Percentiles rank a stretch among this genome's conserved stretches.
These are phyloP conservation scores for Trichosporon sp. DNA, from an alignment of 1,284 basidiomycete genomes.

Conservation along the genomic window DNA sequence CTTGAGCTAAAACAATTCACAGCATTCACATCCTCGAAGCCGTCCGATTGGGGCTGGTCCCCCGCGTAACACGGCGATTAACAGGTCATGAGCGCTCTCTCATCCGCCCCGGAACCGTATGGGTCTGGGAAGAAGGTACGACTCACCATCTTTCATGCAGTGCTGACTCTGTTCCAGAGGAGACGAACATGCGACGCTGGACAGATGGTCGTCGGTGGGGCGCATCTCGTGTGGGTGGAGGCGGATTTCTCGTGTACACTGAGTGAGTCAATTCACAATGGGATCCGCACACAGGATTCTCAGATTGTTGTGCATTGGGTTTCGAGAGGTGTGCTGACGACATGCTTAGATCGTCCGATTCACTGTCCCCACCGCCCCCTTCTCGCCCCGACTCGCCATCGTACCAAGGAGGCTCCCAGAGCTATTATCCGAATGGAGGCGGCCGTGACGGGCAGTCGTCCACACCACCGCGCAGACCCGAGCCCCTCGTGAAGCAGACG, in stretches of 20 bases:
- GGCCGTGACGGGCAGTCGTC: slow-evolving; percentile 14
- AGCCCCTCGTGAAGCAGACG: slow-evolving; percentile 47
- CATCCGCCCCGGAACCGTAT: slow-evolving; percentile 88
- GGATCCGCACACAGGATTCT: not conserved
- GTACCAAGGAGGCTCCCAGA: slow-evolving; percentile 12
- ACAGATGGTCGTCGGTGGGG: slow-evolving; percentile 54
- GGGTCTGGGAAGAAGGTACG: slow-evolving; percentile 94
- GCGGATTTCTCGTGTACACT: slow-evolving; percentile 52
- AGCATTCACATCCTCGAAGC: slow-evolving; percentile 84
- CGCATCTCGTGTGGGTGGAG: slow-evolving; percentile 52
- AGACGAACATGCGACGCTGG: slow-evolving; percentile 53
- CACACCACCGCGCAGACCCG: slow-evolving; percentile 25
- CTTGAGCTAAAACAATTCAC: slow-evolving; percentile 5
- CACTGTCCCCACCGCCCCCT: slow-evolving; percentile 38
- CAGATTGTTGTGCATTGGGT: not conserved
- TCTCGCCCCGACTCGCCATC: slow-evolving; percentile 21
- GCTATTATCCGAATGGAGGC: slow-evolving; percentile 20
- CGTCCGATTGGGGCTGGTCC: slow-evolving; percentile 77
- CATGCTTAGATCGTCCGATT: slow-evolving; percentile 34
- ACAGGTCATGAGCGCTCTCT: slow-evolving; percentile 85
- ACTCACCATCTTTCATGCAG: slow-evolving; percentile 29
- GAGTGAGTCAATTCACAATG: slow-evolving; percentile 32
- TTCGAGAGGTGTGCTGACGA: not conserved
- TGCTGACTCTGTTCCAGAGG: slow-evolving; percentile 27
- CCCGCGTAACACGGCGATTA: slow-evolving; percentile 82